Evolutionary conservation across 495 filamentous ascomycete genomes (phyloP).

Genomic region (Aspergillus saccharolyticus): DNA sequence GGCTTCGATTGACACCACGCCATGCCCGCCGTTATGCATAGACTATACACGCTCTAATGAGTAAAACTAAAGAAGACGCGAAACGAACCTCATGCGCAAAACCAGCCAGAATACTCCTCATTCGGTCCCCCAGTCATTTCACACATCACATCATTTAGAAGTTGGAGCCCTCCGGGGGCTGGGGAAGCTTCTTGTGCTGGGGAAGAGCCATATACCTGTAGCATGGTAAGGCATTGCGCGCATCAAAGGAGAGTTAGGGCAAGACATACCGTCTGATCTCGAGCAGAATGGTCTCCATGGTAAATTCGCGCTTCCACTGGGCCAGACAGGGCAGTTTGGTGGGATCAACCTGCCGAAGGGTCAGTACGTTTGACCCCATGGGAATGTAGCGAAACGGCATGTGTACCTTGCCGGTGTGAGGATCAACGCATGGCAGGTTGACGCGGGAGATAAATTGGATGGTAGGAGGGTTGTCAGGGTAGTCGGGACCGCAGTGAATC

Average conservation of each 20-base stretch:
- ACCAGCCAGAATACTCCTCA: slow-evolving; percentile 33
- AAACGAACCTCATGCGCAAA: slow-evolving; percentile 22
- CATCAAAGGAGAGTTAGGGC: background rate
- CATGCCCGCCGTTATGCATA: slow-evolving; percentile 36
- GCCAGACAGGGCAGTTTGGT: slow-evolving; percentile 74
- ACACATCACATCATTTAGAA: slow-evolving; percentile 41
- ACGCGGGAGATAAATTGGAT: slow-evolving; percentile 89
- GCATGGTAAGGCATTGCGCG: background rate
- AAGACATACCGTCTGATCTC: slow-evolving; percentile 68
- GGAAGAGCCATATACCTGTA: slow-evolving; percentile 89
- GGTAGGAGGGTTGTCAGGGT: slow-evolving; percentile 81
- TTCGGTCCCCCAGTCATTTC: slow-evolving; percentile 18
- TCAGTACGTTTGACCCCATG: slow-evolving; percentile 5
- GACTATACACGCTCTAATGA: slow-evolving; percentile 39
- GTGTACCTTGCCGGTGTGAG: slow-evolving; percentile 63
- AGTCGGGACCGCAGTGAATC: slow-evolving; percentile 88
- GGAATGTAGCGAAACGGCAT: background rate
- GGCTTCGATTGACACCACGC: slow-evolving; percentile 26
- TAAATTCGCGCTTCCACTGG: slow-evolving; percentile 83
- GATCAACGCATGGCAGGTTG: slow-evolving; percentile 90
- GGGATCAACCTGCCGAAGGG: slow-evolving; percentile 64
- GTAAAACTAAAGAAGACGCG: slow-evolving; percentile 23
- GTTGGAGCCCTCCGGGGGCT: slow-evolving; percentile 83
- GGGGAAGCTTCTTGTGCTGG: slow-evolving; percentile 88
- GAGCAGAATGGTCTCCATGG: slow-evolving; percentile 90